A percentile compares a stretch with the other conserved stretches of the same genome.
Evolutionary conservation across 2,329 filamentous ascomycete genomes (phyloP).

Genomic region (Cadophora malorum): DNA sequence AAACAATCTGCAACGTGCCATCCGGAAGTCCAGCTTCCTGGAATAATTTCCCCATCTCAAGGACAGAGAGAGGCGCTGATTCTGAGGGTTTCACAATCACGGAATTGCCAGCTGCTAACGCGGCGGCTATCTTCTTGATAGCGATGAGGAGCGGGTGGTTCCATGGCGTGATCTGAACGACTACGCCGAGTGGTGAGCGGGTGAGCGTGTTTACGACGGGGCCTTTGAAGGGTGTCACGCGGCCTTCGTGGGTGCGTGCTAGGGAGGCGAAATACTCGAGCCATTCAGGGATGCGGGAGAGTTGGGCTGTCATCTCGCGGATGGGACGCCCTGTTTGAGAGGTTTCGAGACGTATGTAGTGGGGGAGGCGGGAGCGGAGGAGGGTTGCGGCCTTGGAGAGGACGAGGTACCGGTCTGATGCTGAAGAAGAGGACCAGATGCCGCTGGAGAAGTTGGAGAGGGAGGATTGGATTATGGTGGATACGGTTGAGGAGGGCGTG

Average conservation of each 20-base stretch:
- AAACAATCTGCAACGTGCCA: slow-evolving; percentile 54
- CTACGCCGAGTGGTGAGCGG: slow-evolving; percentile 63
- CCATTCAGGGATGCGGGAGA: slow-evolving; percentile 70
- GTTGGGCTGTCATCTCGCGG: slow-evolving; percentile 74
- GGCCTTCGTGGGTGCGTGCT: slow-evolving; percentile 69
- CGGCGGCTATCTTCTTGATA: slow-evolving; percentile 52
- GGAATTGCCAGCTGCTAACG: slow-evolving; percentile 46
- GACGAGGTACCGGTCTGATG: slow-evolving; percentile 59
- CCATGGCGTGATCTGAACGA: slow-evolving; percentile 62
- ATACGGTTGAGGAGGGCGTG: slow-evolving; percentile 26
- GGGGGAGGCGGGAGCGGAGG: slow-evolving; percentile 57
- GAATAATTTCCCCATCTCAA: slow-evolving; percentile 49
- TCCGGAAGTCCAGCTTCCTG: slow-evolving; percentile 51
- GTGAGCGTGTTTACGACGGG: slow-evolving; percentile 63
- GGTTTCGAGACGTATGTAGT: slow-evolving; percentile 68
- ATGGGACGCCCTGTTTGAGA: slow-evolving; percentile 71
- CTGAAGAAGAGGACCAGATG: slow-evolving; percentile 23
- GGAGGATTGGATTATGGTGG: slow-evolving; percentile 31
- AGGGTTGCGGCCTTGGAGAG: slow-evolving; percentile 65
- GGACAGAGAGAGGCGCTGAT: slow-evolving; percentile 51
- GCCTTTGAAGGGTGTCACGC: slow-evolving; percentile 68
- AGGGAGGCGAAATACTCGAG: slow-evolving; percentile 74
- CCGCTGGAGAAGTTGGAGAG: slow-evolving; percentile 33
- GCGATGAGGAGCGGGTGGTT: slow-evolving; percentile 65
- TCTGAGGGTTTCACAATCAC: slow-evolving; percentile 50